Conservation (phyloP, 2,329 filamentous ascomycete genomes). For the Ophiocordyceps camponoti-floridani region DNA sequence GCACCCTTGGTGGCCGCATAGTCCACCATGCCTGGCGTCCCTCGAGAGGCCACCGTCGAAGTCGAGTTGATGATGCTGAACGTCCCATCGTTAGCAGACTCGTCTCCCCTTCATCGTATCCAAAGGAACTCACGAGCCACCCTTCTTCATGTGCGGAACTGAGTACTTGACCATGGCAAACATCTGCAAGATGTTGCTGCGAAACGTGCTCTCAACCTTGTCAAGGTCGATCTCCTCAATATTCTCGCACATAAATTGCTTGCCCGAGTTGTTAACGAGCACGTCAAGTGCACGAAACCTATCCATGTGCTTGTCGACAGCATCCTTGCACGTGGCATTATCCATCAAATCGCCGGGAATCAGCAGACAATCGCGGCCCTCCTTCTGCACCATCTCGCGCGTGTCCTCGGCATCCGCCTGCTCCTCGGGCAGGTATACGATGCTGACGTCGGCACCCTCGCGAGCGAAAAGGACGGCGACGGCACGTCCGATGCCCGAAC, state of each 20-base stretch:
- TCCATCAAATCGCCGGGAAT: constrained; percentile 30
- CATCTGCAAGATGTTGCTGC: constrained; percentile 37
- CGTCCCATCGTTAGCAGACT: too few species aligned
- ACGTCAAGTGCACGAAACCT: constrained; percentile 26
- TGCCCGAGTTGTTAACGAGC: constrained; percentile 40
- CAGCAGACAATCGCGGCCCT: constrained; percentile 26
- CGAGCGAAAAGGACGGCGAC: constrained; percentile 37
- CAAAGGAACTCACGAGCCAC: constrained; percentile 19
- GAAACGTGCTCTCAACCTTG: constrained; percentile 36
- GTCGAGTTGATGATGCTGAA: constrained; percentile 36
- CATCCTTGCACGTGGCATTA: constrained; percentile 27
- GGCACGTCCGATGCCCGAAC: constrained; percentile 35
- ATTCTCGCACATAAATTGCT: constrained; percentile 34
- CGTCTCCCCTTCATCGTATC: too few species aligned
- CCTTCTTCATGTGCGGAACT: constrained; percentile 33
- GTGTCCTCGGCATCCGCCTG: constrained; percentile 36
- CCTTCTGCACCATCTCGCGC: constrained; percentile 30
- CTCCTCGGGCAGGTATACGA: constrained; percentile 37
- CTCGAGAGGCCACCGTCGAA: constrained; percentile 34
- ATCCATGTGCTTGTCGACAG: constrained; percentile 34
- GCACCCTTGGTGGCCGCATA: constrained; percentile 40
- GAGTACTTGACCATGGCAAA: constrained; percentile 41
- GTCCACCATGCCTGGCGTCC: constrained; percentile 30
- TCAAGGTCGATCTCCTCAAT: constrained; percentile 35
- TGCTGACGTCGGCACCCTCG: constrained; percentile 37